phyloP scores from a whole-genome alignment of 1,139 yeast species.

The Casaregolazyma suthepensis region DNA sequence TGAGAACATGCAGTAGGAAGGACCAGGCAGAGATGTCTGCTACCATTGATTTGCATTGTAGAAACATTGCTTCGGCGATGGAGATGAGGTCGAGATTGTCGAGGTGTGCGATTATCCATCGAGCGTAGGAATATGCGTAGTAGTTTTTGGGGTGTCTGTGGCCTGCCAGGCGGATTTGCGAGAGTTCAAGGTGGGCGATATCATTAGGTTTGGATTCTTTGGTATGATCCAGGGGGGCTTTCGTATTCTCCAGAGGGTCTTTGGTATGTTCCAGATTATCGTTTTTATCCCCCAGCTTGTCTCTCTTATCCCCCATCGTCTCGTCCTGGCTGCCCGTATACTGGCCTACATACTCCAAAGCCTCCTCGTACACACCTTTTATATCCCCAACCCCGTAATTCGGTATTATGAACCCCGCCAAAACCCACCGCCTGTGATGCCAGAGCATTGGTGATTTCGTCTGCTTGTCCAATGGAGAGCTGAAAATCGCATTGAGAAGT shows the following conservation, averaged over 20 bases:
- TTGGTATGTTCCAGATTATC: too few relatives aligned
- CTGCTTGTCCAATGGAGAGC: slow-evolving; percentile 33
- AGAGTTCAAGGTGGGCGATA: slow-evolving; percentile 21
- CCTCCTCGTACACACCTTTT: neutral
- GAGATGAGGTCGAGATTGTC: slow-evolving; percentile 1
- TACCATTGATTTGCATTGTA: slow-evolving; percentile 33
- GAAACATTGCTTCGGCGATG: slow-evolving; percentile 20
- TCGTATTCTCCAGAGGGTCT: too few relatives aligned
- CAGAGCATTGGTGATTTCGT: slow-evolving; percentile 36
- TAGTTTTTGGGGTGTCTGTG: slow-evolving; percentile 40
- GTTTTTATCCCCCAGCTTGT: too few relatives aligned
- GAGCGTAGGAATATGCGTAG: slow-evolving; percentile 40
- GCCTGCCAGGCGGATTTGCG: slow-evolving; percentile 32
- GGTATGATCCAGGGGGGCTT: too few relatives aligned
- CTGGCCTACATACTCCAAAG: neutral
- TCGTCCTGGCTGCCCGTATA: neutral
- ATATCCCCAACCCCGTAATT: neutral
- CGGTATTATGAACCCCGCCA: slow-evolving; percentile 3
- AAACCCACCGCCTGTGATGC: slow-evolving; percentile 34
- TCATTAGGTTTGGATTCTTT: neutral
- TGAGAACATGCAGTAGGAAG: slow-evolving; percentile 25
- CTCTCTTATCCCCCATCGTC: neutral
- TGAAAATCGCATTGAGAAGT: slow-evolving; percentile 26
- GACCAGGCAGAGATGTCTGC: slow-evolving; percentile 45
- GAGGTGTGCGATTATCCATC: slow-evolving; percentile 30